A percentile compares a stretch with the other conserved stretches of the same genome.
phyloP scores from a whole-genome alignment of 2,329 filamentous ascomycete genomes.

The Stagonosporopsis chrysanthemi region DNA sequence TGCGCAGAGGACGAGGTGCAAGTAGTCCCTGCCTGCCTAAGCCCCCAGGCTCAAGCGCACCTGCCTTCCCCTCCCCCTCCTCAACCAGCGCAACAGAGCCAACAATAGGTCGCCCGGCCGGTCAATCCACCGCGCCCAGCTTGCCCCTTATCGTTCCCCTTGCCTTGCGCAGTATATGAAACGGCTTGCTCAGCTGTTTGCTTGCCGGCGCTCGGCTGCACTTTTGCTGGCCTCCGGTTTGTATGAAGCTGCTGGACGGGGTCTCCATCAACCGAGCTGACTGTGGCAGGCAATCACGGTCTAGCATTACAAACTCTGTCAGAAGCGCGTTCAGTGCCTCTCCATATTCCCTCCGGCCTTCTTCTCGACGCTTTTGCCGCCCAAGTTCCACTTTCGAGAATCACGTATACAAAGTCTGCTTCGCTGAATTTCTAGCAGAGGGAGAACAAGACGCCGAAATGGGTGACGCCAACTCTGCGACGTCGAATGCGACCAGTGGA shows the following conservation, averaged over 20 bases:
- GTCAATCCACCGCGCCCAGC: background rate
- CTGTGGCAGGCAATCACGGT: background rate
- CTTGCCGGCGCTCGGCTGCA: background rate
- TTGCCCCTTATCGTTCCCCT: background rate
- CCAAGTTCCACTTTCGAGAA: background rate
- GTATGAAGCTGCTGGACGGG: conserved; percentile 6
- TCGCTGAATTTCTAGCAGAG: background rate
- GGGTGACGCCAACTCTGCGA: conserved; percentile 27
- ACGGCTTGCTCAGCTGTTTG: conserved; percentile 8
- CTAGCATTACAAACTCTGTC: background rate
- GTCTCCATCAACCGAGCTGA: conserved; percentile 9
- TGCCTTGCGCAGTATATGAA: conserved; percentile 7
- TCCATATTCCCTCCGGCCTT: background rate
- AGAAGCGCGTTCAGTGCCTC: background rate
- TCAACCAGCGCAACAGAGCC: background rate
- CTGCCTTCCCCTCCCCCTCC: conserved; percentile 10
- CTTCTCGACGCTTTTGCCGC: background rate
- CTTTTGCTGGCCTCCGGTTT: conserved; percentile 16
- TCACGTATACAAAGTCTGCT: conserved; percentile 1
- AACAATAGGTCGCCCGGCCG: background rate
- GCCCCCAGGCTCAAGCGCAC: conserved; percentile 10
- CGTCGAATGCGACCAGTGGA: conserved; percentile 44
- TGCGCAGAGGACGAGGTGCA: background rate
- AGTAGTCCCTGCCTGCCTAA: conserved; percentile 3
- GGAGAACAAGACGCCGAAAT: conserved; percentile 14